Percentiles rank a stretch among this genome's conserved stretches.
These are phyloP conservation scores for Nicotiana rustica DNA, from an alignment of 305 asterid species.

Conservation along the genomic window DNA sequence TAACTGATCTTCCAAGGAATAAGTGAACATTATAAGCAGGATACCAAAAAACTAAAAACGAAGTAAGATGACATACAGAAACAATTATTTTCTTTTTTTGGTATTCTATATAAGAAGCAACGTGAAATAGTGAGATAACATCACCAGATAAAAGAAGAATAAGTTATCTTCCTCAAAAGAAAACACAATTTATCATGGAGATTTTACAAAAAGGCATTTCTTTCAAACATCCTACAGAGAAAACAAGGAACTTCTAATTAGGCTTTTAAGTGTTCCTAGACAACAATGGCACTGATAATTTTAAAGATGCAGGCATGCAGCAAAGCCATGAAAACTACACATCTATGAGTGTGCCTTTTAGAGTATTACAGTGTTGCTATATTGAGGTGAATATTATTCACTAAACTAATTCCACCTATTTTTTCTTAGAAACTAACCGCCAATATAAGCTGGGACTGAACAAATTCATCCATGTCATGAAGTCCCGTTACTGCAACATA, in stretches of 20 bases:
- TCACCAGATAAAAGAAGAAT: constrained; percentile 17
- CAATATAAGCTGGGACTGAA: constrained; percentile 94
- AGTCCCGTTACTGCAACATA: constrained; percentile 85
- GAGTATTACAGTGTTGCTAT: not conserved
- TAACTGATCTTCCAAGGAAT: constrained; percentile 11
- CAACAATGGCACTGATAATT: not conserved
- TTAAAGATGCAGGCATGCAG: not conserved
- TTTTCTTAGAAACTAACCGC: constrained; percentile 63
- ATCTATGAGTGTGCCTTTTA: constrained; percentile 15
- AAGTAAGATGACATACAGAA: constrained; percentile 15
- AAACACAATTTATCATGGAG: not conserved
- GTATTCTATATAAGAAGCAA: not conserved
- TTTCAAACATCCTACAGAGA: not conserved
- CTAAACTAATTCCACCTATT: not conserved
- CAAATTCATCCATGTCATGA: constrained; percentile 99
- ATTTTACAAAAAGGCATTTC: not conserved
- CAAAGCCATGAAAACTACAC: constrained; percentile 21
- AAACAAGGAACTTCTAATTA: not conserved
- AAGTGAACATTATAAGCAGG: not conserved
- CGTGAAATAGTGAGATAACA: not conserved
- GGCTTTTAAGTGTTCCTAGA: constrained; percentile 2
- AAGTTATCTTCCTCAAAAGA: not conserved
- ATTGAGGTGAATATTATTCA: constrained; percentile 1
- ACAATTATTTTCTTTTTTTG: not conserved
- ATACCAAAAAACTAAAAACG: not conserved